Conservation (phyloP, 345 rosid genomes). For the Lepidium africanum region DNA sequence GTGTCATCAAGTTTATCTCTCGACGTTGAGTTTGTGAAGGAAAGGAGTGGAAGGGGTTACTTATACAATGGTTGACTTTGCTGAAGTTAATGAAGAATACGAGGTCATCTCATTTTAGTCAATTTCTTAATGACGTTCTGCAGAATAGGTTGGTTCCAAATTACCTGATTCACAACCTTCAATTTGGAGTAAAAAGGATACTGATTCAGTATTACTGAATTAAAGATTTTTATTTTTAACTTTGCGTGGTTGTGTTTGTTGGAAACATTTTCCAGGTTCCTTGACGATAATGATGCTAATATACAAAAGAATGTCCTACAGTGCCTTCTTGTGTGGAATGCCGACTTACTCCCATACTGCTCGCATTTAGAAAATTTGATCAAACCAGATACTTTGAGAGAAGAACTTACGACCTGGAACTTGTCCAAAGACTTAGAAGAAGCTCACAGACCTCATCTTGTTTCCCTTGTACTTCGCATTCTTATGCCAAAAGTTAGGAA, state of each 20-base stretch:
- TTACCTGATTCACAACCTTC: too few species aligned
- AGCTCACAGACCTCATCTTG: constrained; percentile 49
- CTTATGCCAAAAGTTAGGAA: constrained; percentile 77
- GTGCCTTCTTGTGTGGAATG: constrained; percentile 69
- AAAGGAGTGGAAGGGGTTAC: constrained; percentile 58
- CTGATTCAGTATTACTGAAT: too few species aligned
- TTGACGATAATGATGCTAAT: constrained; percentile 73
- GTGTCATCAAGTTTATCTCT: too few species aligned
- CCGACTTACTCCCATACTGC: constrained; percentile 51
- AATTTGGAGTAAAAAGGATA: too few species aligned
- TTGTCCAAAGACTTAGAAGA: constrained; percentile 60
- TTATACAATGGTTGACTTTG: constrained; percentile 68
- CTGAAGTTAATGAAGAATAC: constrained; percentile 61
- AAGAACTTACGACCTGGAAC: constrained; percentile 74
- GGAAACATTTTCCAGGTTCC: too few species aligned
- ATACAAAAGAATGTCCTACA: constrained; percentile 68
- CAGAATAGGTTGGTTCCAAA: constrained; percentile 68
- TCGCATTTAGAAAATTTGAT: constrained; percentile 65
- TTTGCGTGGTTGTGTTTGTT: too few species aligned
- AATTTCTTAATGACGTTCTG: constrained; percentile 62
- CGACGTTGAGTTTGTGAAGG: constrained; percentile 49
- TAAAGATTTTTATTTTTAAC: too few species aligned
- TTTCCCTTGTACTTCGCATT: constrained; percentile 53
- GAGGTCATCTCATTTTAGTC: constrained; percentile 45
- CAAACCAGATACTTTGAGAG: constrained; percentile 49